Evolutionary conservation across 805 yeast genomes (phyloP).

Genomic region (Pichia eremophila): DNA sequence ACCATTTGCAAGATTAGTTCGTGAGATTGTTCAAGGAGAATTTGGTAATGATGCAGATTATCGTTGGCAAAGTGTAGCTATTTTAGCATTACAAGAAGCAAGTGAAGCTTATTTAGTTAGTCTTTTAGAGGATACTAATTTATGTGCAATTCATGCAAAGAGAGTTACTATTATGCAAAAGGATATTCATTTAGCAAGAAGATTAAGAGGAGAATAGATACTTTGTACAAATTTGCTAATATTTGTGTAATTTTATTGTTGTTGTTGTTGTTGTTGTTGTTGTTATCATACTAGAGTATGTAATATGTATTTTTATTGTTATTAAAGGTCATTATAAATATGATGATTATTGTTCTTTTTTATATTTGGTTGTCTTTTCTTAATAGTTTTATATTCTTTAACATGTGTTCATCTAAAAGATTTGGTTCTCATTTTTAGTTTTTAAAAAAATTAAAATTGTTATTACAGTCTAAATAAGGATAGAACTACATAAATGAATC

Average conservation of each 20-base stretch:
- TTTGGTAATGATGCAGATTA: conserved; percentile 46
- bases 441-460: not conserved
- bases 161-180: conserved; percentile 81
- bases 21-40: conserved; percentile 60
- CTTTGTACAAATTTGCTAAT: not conserved
- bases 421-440: not conserved
- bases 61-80: conserved; percentile 74
- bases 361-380: no score
- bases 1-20: conserved; percentile 70
- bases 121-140: conserved; percentile 65
- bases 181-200: conserved; percentile 71
- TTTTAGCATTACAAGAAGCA: conserved; percentile 73
- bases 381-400: no score
- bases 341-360: no score
- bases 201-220: conserved; percentile 47
- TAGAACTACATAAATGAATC: not conserved
- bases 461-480: no score
- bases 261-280: not conserved
- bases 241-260: not conserved
- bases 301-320: no score
- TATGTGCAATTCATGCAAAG: conserved; percentile 71
- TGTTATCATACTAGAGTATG: no score
- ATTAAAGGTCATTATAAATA: no score
- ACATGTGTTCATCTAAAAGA: not conserved
- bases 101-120: conserved; percentile 70